Base-by-base conservation (phyloP, 148 eudicot genomes). In the Amaranthus cruentus region DNA sequence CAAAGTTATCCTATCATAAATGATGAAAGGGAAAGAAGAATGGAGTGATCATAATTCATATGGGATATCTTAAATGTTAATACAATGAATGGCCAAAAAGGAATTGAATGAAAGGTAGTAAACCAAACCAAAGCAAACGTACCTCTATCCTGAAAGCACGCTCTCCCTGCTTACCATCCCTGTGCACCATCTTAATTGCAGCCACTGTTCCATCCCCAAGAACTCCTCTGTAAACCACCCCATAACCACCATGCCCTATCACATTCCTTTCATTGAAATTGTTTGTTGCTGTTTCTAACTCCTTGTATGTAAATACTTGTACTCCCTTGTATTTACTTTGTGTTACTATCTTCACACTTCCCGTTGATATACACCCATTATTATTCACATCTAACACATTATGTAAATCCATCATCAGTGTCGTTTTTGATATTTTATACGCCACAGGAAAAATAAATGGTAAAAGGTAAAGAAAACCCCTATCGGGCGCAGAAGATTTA, bases 81-180 rank as follows among this genome's bases (percentile, higher is more conserved):
- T 3, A 50, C 11, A 73, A 59, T 13, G 52, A 49, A 76, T 61
- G 42, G 55, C 43, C 44, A 64, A 67, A 62, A 64, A 54, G 44
- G 58, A 21, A 76, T 9, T 68, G 72, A 72, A 73, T 69, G 79
- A 68, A 71, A 28, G 38, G 38, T 28, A 28, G 38, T 28, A 28
- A 28, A 28, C 38, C 38, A 28, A 28, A 28, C 12, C 44, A 3
- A 54, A 3, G 38, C 28, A 52, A 48, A 28, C 72, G 64, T 66
- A 92, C 98, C 98, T 94, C 90, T 49, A 85, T 80, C 69, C 96
- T 83, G 79, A 95, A 95, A 47, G 97, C 91, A 6, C 96, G 91
- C 71, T 95, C 96, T 48, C 92, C 90, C 71, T 85, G 91, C 76
- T 89, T 95, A 21, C 91, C 92, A 76, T 90, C 87, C 50, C 82